Conservation (phyloP, 352 stramenopile species). For the Blastocystis sp. region DNA sequence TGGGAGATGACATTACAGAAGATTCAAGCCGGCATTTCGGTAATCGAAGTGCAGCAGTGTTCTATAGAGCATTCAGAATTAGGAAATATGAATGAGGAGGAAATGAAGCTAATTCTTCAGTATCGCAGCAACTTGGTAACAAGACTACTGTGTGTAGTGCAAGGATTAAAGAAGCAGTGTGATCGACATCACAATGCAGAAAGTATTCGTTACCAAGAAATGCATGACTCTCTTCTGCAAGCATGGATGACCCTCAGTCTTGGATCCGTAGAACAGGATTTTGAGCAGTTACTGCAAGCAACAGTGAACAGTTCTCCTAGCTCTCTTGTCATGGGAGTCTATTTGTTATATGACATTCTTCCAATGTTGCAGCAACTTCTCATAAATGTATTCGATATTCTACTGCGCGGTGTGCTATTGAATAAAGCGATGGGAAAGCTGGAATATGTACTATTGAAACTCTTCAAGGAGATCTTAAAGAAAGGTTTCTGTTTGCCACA, state of each 20-base stretch:
- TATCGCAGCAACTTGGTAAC: neutral
- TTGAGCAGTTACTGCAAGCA: neutral
- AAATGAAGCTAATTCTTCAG: neutral
- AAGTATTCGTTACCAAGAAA: neutral
- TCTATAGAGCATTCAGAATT: neutral
- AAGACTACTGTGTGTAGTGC: neutral
- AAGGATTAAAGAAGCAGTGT: neutral
- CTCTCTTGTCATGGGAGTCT: neutral
- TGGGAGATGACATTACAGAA: neutral
- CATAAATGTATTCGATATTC: neutral
- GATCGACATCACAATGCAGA: neutral
- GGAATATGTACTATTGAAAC: slow-evolving; percentile 34
- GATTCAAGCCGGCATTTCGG: neutral
- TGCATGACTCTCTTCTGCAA: slow-evolving; percentile 14
- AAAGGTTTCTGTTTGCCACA: slow-evolving; percentile 50
- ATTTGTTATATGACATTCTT: neutral
- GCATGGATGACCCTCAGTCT: neutral
- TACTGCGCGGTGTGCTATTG: slow-evolving; percentile 30
- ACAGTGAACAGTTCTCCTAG: neutral
- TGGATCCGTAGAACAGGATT: neutral
- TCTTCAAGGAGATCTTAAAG: slow-evolving; percentile 47
- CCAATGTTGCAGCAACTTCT: neutral
- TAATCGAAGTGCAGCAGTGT: neutral
- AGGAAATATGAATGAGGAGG: neutral
- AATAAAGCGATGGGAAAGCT: slow-evolving; percentile 54